Evolutionary conservation across 2,329 filamentous ascomycete genomes (phyloP).

Genomic region (Bipolaris zeicola): DNA sequence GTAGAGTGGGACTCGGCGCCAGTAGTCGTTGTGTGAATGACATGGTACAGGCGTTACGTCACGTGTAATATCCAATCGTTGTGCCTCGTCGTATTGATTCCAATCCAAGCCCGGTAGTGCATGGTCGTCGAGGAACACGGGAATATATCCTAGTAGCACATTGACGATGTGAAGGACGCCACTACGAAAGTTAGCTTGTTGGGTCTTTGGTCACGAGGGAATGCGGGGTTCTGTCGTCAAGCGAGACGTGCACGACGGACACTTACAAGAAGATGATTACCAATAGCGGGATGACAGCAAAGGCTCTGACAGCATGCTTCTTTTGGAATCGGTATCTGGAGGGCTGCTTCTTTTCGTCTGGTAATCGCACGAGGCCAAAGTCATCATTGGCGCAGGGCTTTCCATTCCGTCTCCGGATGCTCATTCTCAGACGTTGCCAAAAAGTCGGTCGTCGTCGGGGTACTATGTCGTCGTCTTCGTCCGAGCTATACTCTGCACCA

Average conservation of each 20-base stretch:
- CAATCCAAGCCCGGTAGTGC: slow-evolving; percentile 48
- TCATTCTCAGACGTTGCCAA: slow-evolving; percentile 40
- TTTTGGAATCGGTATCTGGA: slow-evolving; percentile 25
- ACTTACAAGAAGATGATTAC: slow-evolving; percentile 45
- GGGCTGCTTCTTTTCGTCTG: slow-evolving; percentile 29
- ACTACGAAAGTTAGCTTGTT: slow-evolving; percentile 36
- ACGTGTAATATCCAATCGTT: slow-evolving; percentile 56
- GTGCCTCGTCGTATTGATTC: slow-evolving; percentile 46
- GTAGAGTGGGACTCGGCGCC: slow-evolving; percentile 60
- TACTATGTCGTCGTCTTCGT: slow-evolving; percentile 16
- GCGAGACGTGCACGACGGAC: slow-evolving; percentile 11
- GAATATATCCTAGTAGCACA: slow-evolving; percentile 45
- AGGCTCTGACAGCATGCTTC: slow-evolving; percentile 24
- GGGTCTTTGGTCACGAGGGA: neutral
- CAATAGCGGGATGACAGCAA: slow-evolving; percentile 26
- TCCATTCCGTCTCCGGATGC: slow-evolving; percentile 31
- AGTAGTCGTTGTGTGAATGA: slow-evolving; percentile 66
- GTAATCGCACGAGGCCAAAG: slow-evolving; percentile 18
- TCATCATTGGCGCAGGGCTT: slow-evolving; percentile 15
- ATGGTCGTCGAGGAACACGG: slow-evolving; percentile 46
- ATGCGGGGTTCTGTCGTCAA: slow-evolving; percentile 7
- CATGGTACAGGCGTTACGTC: slow-evolving; percentile 58
- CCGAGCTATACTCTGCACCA: slow-evolving; percentile 20
- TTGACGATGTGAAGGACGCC: slow-evolving; percentile 52
- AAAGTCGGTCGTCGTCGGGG: slow-evolving; percentile 18